Evolutionary conservation across 2,329 filamentous ascomycete genomes (phyloP), one percentile per base, ranked within the genome.

Genomic region (Xylaria arbuscula): DNA sequence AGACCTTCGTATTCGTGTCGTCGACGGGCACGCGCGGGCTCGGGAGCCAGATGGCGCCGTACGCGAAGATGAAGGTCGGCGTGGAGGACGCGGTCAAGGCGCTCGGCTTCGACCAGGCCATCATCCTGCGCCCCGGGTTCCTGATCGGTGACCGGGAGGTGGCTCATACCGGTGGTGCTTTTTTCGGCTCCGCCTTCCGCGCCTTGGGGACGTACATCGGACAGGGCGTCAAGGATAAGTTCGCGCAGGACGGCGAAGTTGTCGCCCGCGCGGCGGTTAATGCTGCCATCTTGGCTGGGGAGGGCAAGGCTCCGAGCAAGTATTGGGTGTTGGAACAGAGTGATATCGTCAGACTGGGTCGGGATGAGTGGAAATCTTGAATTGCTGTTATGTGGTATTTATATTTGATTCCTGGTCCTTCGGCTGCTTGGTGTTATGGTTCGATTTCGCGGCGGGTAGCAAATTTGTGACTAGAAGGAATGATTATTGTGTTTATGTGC

Each of bases 41-140:
- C 47, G 36, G 82, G 38, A 58, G 72, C 51, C 56, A 80, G 80
- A 59, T 84, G 82, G n/a, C 87, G 78, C 81, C 84, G 76, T 81
- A 86, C 81, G 70, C 88, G 82, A 72, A 83, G 79, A 96, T 98
- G 93, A 98, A 98, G 84, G 89, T 88, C 28, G 92, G 96, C 74
- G 88, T 97, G 48, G 95, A 98, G 79, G 91, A 97, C 40, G 84
- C 89, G 17, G 86, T 97, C 68, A 87, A 88, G 78, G 87, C 81
- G 50, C 81, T 95, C 3, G 90, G 83, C 4, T 97, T 97, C 76
- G 92, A 94, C 58, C 89, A 92, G 72, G 90, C 90, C 4, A 87
- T 97, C 64, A 90, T 98, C 62, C 57, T 91, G 24, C 80, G 89
- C 53, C 94, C 94, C 0, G 94, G 92, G 0, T 71, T 94, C 69